Evolutionary conservation across 2,329 filamentous ascomycete species (phyloP).

Genomic region (Rugonectria rugulosa): DNA sequence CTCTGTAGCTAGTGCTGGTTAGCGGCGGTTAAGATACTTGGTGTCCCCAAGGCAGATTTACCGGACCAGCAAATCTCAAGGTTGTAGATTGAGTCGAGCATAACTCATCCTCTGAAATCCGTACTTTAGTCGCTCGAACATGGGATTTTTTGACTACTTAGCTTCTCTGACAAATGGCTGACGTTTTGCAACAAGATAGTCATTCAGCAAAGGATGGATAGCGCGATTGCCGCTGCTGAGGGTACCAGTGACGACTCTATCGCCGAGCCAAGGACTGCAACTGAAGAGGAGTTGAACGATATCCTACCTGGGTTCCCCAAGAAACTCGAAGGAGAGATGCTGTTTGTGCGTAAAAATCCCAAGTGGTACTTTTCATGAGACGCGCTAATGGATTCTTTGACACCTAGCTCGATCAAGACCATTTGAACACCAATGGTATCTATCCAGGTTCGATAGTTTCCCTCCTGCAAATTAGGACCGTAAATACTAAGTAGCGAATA

Average conservation of each 20-base stretch:
- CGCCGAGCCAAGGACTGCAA: conserved; percentile 10
- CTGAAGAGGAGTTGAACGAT: conserved; percentile 60
- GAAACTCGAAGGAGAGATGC: conserved; percentile 82
- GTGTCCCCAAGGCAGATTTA: too few species aligned
- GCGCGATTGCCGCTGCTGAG: conserved; percentile 63
- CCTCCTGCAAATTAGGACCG: background rate
- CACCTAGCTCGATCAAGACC: too few species aligned
- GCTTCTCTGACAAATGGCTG: too few species aligned
- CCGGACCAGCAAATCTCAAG: too few species aligned
- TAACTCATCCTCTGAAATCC: too few species aligned
- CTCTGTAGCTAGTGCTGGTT: too few species aligned
- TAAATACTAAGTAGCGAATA: conserved; percentile 78
- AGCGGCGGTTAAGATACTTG: too few species aligned
- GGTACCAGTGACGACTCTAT: conserved; percentile 45
- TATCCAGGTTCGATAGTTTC: background rate
- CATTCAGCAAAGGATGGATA: too few species aligned
- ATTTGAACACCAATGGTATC: conserved; percentile 73
- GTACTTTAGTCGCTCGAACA: too few species aligned
- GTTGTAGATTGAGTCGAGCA: too few species aligned
- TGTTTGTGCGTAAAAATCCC: conserved; percentile 65
- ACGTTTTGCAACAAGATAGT: too few species aligned
- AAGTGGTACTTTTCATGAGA: background rate
- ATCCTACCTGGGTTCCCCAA: conserved; percentile 87
- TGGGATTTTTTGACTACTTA: too few species aligned
- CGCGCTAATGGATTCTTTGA: conserved; percentile 49